Evolutionary conservation across 805 yeast genomes (phyloP).

Genomic region (Candida cerambycidarum): DNA sequence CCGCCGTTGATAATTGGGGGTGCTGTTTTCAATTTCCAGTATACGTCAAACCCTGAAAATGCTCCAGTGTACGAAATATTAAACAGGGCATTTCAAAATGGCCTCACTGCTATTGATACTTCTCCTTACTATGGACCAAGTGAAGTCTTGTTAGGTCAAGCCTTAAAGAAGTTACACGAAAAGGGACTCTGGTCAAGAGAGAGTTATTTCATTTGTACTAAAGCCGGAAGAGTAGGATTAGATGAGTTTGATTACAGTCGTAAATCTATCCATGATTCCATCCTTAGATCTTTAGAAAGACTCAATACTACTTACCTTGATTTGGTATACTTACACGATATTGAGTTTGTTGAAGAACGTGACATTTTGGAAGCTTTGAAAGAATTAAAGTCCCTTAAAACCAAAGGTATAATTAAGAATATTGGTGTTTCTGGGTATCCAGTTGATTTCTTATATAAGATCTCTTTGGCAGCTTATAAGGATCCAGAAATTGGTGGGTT

Average conservation of each 20-base stretch:
- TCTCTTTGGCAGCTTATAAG: conserved; percentile 43
- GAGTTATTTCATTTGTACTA: conserved; percentile 70
- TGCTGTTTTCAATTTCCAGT: conserved; percentile 81
- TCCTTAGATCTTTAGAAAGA: conserved; percentile 64
- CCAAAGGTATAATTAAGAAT: conserved; percentile 58
- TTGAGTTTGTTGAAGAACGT: conserved; percentile 68
- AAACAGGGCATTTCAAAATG: conserved; percentile 58
- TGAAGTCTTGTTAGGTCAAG: conserved; percentile 70
- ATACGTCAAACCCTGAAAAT: conserved; percentile 63
- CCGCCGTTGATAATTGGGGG: conserved; percentile 81
- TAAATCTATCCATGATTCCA: conserved; percentile 57
- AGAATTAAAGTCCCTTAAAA: conserved; percentile 58
- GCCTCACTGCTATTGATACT: conserved; percentile 80
- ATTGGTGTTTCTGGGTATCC: conserved; percentile 91
- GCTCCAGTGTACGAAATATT: conserved; percentile 61
- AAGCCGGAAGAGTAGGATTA: conserved; percentile 74
- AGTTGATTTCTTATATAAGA: conserved; percentile 58
- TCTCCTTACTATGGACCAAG: conserved; percentile 94
- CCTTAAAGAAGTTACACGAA: conserved; percentile 35
- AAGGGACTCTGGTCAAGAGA: conserved; percentile 50
- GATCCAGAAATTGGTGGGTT: conserved; percentile 54
- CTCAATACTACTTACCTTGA: conserved; percentile 71
- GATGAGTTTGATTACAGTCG: conserved; percentile 76
- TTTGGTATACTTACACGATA: conserved; percentile 82
- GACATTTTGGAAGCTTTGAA: conserved; percentile 62